phyloP scores from a whole-genome alignment of 768 basidiomycete genomes.

The Boletus rubescentipes region DNA sequence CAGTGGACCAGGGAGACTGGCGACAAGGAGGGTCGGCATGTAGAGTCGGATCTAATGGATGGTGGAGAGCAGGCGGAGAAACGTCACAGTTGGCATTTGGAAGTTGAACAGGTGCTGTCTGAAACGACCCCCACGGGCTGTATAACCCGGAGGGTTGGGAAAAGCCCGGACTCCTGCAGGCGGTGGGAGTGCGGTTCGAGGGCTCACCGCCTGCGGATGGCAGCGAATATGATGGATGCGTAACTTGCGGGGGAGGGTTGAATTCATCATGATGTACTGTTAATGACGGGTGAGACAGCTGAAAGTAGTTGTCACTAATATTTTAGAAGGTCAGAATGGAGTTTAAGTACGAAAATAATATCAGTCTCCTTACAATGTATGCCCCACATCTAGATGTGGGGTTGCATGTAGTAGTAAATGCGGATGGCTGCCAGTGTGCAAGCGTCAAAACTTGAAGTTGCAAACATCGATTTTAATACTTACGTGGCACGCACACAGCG shows the following conservation, averaged over 20 bases:
- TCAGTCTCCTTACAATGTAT: constrained; percentile 11
- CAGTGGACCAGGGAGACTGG: constrained; percentile 1
- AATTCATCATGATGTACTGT: neutral
- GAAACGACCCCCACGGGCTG: constrained; percentile 6
- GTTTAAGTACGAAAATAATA: neutral
- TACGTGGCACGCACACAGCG: constrained; percentile 4
- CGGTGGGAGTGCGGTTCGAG: neutral
- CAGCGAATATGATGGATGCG: neutral
- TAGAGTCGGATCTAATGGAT: neutral
- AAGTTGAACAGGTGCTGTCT: neutral
- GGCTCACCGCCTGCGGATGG: neutral
- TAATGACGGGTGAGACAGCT: neutral
- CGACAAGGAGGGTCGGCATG: neutral
- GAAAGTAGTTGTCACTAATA: constrained; percentile 7
- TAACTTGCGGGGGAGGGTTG: neutral
- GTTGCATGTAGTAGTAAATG: neutral
- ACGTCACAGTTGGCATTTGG: neutral
- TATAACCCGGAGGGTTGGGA: neutral
- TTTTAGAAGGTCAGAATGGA: neutral
- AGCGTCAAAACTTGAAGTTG: constrained; percentile 6
- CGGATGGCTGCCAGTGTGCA: constrained; percentile 1
- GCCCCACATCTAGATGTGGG: neutral
- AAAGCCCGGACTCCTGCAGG: neutral
- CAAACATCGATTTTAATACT: neutral
- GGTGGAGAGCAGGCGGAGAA: neutral